Conservation (phyloP, 345 rosid species). For the Camelina laxa region DNA sequence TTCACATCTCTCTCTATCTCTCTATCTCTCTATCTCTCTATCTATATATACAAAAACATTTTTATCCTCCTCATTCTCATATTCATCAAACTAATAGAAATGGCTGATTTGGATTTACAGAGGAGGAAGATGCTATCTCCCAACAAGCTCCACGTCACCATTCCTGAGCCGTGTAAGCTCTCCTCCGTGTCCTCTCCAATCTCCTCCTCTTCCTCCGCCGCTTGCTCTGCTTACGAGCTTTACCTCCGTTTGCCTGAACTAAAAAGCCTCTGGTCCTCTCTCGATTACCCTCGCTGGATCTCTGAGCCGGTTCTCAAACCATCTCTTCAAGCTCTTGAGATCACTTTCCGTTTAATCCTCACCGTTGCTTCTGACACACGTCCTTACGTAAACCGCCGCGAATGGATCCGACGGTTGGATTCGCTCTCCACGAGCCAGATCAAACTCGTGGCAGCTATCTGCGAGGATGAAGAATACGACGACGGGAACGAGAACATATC, state of each 20-base stretch:
- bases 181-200: conserved; percentile 48
- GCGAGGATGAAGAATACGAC: conserved; percentile 62
- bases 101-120: conserved; percentile 75
- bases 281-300: conserved; percentile 65
- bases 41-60: background rate
- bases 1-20: background rate
- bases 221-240: conserved; percentile 77
- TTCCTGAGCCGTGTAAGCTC: conserved; percentile 39
- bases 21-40: background rate
- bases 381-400: conserved; percentile 70
- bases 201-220: conserved; percentile 48
- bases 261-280: conserved; percentile 52
- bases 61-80: background rate
- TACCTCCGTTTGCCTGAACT: conserved; percentile 81
- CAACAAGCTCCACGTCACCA: conserved; percentile 52
- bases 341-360: conserved; percentile 81
- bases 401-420: conserved; percentile 79
- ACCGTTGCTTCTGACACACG: conserved; percentile 70
- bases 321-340: conserved; percentile 81
- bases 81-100: conserved; percentile 32
- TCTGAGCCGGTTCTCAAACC: conserved; percentile 69
- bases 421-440: conserved; percentile 71
- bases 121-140: conserved; percentile 60
- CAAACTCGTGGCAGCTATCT: conserved; percentile 60
- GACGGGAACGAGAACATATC: conserved; percentile 28